phyloP scores from a whole-genome alignment of 2,329 filamentous ascomycete species.

The Cytospora piceae region DNA sequence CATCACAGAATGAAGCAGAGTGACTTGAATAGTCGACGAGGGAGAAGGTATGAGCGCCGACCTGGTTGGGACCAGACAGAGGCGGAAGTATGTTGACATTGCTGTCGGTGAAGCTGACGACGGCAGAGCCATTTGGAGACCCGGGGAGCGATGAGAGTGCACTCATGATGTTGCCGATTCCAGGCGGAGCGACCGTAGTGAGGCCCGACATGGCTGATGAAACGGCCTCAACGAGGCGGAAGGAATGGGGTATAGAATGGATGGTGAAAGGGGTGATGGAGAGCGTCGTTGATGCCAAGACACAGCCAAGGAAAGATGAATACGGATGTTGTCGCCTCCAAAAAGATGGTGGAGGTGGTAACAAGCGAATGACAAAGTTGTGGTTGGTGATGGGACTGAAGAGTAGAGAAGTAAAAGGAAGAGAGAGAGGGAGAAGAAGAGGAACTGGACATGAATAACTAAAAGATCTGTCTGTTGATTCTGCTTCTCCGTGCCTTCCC shows the following conservation, averaged over 20 bases:
- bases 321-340: constrained; percentile 15
- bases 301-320: constrained; percentile 14
- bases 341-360: constrained; percentile 10
- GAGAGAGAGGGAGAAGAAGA: neutral
- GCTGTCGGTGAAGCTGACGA: constrained; percentile 20
- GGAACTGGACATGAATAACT: neutral
- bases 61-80: constrained; percentile 1
- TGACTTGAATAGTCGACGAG: neutral
- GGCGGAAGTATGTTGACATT: constrained; percentile 4
- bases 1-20: constrained; percentile 1
- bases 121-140: neutral
- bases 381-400: constrained; percentile 10
- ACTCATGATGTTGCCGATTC: neutral
- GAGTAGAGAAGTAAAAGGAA: constrained; percentile 2
- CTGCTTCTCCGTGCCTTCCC: constrained; percentile 8
- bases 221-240: neutral
- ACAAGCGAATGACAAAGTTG: constrained; percentile 17
- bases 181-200: constrained; percentile 2
- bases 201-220: constrained; percentile 22
- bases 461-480: constrained; percentile 14
- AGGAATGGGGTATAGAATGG: neutral
- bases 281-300: constrained; percentile 3
- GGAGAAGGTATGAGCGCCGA: constrained; percentile 10
- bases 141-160: constrained; percentile 4
- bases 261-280: neutral